Evolutionary conservation across 1,284 basidiomycete species (phyloP).

Genomic region (Sanghuangporus baumii): DNA sequence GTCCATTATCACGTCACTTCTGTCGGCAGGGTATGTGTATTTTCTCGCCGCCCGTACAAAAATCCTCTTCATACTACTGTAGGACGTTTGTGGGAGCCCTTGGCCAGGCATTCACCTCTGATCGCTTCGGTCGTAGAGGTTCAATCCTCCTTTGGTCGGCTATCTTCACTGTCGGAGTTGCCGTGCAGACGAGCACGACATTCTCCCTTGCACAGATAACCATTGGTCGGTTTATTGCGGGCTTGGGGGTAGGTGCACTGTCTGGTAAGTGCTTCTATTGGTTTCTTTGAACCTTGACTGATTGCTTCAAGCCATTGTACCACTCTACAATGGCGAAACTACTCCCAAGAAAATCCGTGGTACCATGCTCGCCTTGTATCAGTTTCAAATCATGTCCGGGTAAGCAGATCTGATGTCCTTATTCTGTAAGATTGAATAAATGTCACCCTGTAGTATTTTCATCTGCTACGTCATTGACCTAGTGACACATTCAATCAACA

Average conservation of each 20-base stretch:
- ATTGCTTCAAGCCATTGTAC: conserved; percentile 54
- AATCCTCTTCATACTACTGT: background rate
- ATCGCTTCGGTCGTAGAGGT: conserved; percentile 63
- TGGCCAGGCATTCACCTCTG: conserved; percentile 71
- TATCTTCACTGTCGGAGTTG: conserved; percentile 67
- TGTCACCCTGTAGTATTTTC: conserved; percentile 45
- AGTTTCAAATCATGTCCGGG: conserved; percentile 73
- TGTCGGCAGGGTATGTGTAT: conserved; percentile 62
- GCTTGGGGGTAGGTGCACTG: conserved; percentile 72
- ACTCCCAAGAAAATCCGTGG: conserved; percentile 73
- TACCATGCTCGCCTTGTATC: conserved; percentile 68
- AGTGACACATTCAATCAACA: conserved; percentile 54
- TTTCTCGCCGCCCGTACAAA: background rate
- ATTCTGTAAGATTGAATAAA: no score
- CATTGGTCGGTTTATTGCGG: conserved; percentile 64
- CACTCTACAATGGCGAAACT: conserved; percentile 78
- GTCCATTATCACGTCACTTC: conserved; percentile 72
- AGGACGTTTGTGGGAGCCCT: conserved; percentile 72
- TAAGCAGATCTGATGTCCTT: conserved; percentile 24
- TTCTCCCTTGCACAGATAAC: conserved; percentile 61
- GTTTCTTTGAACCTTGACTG: background rate
- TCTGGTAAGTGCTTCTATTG: conserved; percentile 39
- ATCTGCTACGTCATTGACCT: conserved; percentile 70
- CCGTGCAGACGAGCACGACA: conserved; percentile 64
- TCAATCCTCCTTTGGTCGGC: conserved; percentile 76